Conservation (phyloP, 352 stramenopile genomes). For the Phytopythium oedochilum region DNA sequence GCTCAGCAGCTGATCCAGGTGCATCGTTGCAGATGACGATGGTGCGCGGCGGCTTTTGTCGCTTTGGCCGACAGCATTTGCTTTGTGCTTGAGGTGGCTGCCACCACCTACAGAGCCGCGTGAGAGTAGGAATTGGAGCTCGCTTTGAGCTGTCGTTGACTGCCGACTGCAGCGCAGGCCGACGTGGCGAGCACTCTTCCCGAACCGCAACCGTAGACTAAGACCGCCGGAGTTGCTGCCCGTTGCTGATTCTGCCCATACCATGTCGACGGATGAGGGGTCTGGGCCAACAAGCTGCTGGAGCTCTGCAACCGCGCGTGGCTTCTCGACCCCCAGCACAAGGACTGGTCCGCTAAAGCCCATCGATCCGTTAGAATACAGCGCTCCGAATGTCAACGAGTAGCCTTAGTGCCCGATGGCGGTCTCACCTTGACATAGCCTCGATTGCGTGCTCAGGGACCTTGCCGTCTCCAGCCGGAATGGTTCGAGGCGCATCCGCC, state of each 20-base stretch:
- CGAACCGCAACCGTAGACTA: slow-evolving; percentile 38
- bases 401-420: background rate
- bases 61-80: no score
- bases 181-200: slow-evolving; percentile 22
- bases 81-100: slow-evolving; percentile 1
- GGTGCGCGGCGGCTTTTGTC: background rate
- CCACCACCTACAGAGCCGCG: slow-evolving; percentile 3
- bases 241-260: background rate
- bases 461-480: slow-evolving; percentile 7
- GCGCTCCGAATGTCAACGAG: background rate
- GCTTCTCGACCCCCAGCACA: slow-evolving; percentile 39
- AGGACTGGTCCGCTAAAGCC: slow-evolving; percentile 28
- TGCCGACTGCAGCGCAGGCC: slow-evolving; percentile 38
- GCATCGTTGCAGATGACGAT: slow-evolving; percentile 18
- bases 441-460: slow-evolving; percentile 19
- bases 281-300: slow-evolving; percentile 44
- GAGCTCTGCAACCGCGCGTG: slow-evolving; percentile 41
- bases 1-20: slow-evolving; percentile 52
- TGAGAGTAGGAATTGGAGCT: slow-evolving; percentile 40
- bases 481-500: background rate
- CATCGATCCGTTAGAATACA: background rate
- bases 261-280: slow-evolving; percentile 10
- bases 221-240: background rate
- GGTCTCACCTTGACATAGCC: slow-evolving; percentile 8
- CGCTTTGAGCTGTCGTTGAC: slow-evolving; percentile 23